These are phyloP conservation scores for Clonostachys sp. DNA, from an alignment of 2,329 filamentous ascomycete species.

Conservation along the genomic window DNA sequence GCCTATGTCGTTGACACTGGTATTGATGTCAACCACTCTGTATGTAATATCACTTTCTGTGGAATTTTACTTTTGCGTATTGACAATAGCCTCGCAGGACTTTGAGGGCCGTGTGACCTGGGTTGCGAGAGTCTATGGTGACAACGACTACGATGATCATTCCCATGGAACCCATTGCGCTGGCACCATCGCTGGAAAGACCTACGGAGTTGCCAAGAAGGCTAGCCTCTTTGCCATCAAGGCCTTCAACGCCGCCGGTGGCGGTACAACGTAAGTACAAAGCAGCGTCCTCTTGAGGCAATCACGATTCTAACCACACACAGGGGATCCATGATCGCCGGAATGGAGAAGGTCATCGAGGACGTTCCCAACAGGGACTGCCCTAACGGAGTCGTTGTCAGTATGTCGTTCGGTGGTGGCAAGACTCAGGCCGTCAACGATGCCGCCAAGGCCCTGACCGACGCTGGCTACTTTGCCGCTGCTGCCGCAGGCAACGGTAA, in stretches of 20 bases:
- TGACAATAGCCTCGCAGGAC: conserved; percentile 7
- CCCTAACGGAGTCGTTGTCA: conserved; percentile 34
- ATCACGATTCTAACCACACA: no score
- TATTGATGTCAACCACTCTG: conserved; percentile 20
- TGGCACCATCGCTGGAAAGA: conserved; percentile 50
- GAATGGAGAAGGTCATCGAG: conserved; percentile 42
- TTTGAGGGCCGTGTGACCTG: conserved; percentile 29
- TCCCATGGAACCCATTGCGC: conserved; percentile 54
- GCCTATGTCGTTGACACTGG: conserved; percentile 36
- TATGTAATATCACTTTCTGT: conserved; percentile 7
- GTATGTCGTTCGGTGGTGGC: conserved; percentile 52
- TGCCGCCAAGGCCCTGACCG: conserved; percentile 39
- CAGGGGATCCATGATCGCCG: conserved; percentile 32
- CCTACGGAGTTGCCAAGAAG: conserved; percentile 53
- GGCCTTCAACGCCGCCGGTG: conserved; percentile 34
- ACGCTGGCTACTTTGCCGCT: conserved; percentile 43
- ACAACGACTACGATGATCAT: conserved; percentile 39
- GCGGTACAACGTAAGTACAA: conserved; percentile 10
- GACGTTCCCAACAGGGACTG: conserved; percentile 28
- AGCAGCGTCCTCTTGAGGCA: neutral
- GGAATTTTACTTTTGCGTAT: neutral
- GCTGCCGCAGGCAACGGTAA: conserved; percentile 53
- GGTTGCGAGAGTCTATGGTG: conserved; percentile 19
- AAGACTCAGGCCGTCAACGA: conserved; percentile 40
- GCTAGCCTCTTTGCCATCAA: conserved; percentile 46